Evolutionary conservation across 2,329 filamentous ascomycete genomes (phyloP), one percentile per base, ranked within the genome.

Genomic region (Aspergillus cejpii): DNA sequence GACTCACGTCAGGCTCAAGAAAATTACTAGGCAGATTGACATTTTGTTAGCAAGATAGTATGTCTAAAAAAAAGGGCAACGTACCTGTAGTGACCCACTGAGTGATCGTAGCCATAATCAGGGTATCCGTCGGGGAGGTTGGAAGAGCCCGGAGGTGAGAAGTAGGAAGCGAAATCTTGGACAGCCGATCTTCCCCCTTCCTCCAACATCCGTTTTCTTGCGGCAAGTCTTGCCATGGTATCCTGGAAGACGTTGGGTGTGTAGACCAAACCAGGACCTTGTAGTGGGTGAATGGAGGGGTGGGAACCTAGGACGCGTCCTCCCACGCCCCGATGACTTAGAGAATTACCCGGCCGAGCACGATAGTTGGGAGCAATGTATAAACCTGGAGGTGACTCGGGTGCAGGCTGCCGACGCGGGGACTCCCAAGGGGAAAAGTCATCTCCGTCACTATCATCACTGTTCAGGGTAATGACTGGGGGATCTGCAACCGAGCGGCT

Each of bases 1-100:
- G 71, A 55, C 80, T 76, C 36, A 50, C 52, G 23, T 54, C 54
- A 38, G 58, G 53, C 2, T 47, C 50, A 33, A 60, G 58, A 28
- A 37, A 31, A 28, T 57, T 47, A 34, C 37, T 51, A 41, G 51
- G 50, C 14, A 46, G 11, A 21, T 15, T 12, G 15, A 42, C 10
- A n/a, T n/a, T 34, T 17, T 19, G 17, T 34, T 34, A 34, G 31
- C 31, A 20, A 19, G 10, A 12, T 34, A 8, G 17, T 26, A 10
- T 3, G 11, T 17, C 38, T 27, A n/a, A 34, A 20, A 14, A 28
- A 17, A 15, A 19, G 31, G 10, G 15, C 15, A 29, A 11, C 45
- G 14, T 46, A 53, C 53, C 34, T 45, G 15, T 48, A 24, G 36
- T 48, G 41, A 28, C 43, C 37, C 14, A 38, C 21, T 37, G 48